Evolutionary conservation across 305 asterid genomes (phyloP), one percentile per base, ranked within the genome.

Genomic region (Solanum hybrid): DNA sequence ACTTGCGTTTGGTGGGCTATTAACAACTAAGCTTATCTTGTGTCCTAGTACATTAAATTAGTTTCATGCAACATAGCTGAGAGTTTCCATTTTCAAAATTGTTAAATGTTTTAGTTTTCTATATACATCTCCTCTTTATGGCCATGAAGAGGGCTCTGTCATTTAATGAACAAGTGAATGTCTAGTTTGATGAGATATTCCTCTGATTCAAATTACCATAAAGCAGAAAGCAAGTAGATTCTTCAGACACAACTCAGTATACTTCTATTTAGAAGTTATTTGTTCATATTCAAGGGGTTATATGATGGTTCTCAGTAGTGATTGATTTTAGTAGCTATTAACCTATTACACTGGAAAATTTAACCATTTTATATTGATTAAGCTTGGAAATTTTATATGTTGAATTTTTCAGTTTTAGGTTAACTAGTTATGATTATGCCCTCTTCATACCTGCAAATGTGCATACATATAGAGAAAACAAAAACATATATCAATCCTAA

Each of bases 141-240:
- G 51, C 51, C 51, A 40, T 40, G 5, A 4, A 40, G 51, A 40
- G 51, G 51, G 51, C 51, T 40, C 51, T 40, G 5, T 11, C 94
- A 81, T 71, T 91, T 36, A 82, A 34, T 86, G 96, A 92, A 88
- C 95, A 90, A 56, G 94, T 95, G 26, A 94, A 93, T 81, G 92
- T 95, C 91, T 95, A 92, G 77, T 93, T 95, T 6, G 96, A 93
- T 80, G 95, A 92, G 75, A 78, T 94, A 96, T 85, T 32, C 46
- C 27, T 93, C 93, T 69, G 94, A 91, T 90, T 92, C 86, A 31
- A 94, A 93, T 66, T 20, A 56, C 69, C 69, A 17, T 40, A 40
- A 40, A 40, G 51, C 2, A 40, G 51, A 40, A 40, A 11, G 51
- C 51, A 12, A 40, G 51, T 12, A 40, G 51, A 40, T 40, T 40